Percentiles rank a stretch among this genome's conserved stretches.
phyloP scores from a whole-genome alignment of 2,329 filamentous ascomycete species.

The Stemphylium beticola region DNA sequence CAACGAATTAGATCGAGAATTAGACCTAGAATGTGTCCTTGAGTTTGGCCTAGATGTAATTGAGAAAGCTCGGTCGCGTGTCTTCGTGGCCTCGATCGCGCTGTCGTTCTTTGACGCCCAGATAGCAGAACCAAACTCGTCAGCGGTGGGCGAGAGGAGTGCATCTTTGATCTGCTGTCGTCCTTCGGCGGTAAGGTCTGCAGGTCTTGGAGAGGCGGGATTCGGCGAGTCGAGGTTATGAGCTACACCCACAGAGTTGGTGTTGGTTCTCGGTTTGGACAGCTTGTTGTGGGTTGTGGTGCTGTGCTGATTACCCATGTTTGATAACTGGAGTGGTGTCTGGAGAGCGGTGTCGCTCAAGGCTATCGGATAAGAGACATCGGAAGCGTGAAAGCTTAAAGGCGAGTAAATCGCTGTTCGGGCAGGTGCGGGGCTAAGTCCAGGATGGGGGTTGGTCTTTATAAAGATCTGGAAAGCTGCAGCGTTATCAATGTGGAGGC shows the following conservation, averaged over 20 bases:
- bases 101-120: conserved; percentile 27
- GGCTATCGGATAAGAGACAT: conserved; percentile 18
- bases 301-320: conserved; percentile 43
- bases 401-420: conserved; percentile 13
- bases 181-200: conserved; percentile 34
- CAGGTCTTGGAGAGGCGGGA: conserved; percentile 31
- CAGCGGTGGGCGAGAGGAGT: conserved; percentile 37
- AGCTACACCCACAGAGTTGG: conserved; percentile 33
- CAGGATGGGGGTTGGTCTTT: conserved; percentile 21
- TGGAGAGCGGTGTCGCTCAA: conserved; percentile 31
- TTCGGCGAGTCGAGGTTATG: conserved; percentile 28
- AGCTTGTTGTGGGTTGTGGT: conserved; percentile 35
- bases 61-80: conserved; percentile 35
- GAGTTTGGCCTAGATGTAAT: conserved; percentile 38
- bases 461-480: conserved; percentile 8
- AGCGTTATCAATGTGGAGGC: conserved; percentile 24
- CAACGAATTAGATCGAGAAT: conserved; percentile 33
- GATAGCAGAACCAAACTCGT: conserved; percentile 25
- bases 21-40: conserved; percentile 19
- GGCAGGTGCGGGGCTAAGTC: conserved; percentile 17
- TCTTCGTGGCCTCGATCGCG: conserved; percentile 27
- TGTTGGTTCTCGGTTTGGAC: conserved; percentile 47
- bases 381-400: conserved; percentile 13
- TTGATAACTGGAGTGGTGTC: conserved; percentile 20
- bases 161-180: conserved; percentile 40